A percentile compares a stretch with the other conserved stretches of the same genome.
phyloP scores from a whole-genome alignment of 2,329 filamentous ascomycete genomes.

The Nemania bipapillata region DNA sequence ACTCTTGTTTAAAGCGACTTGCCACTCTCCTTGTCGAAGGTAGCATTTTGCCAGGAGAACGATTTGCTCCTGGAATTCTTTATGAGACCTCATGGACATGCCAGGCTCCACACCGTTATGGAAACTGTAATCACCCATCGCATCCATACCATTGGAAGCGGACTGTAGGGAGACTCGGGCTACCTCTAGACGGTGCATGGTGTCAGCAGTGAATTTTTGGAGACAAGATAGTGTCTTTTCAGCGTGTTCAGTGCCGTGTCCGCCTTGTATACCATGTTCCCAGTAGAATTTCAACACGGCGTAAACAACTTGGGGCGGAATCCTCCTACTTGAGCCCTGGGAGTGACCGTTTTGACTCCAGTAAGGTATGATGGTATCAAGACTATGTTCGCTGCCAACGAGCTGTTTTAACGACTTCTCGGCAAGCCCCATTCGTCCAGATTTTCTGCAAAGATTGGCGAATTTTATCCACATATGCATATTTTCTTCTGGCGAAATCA shows the following conservation, averaged over 20 bases:
- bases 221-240: constrained; percentile 69
- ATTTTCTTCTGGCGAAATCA: constrained; percentile 91
- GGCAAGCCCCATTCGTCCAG: constrained; percentile 89
- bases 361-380: constrained; percentile 70
- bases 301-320: constrained; percentile 84
- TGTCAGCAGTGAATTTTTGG: constrained; percentile 69
- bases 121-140: constrained; percentile 62
- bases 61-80: constrained; percentile 68
- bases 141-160: constrained; percentile 59
- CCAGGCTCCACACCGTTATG: constrained; percentile 60
- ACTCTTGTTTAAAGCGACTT: constrained; percentile 83
- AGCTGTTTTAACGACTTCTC: constrained; percentile 94
- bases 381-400: constrained; percentile 75
- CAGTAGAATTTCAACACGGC: constrained; percentile 98
- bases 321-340: constrained; percentile 57
- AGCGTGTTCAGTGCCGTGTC: constrained; percentile 57
- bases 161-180: constrained; percentile 61
- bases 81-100: constrained; percentile 62
- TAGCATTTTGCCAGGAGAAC: constrained; percentile 93
- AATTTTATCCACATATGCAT: constrained; percentile 99
- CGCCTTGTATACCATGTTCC: constrained; percentile 78
- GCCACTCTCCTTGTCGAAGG: constrained; percentile 95
- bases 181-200: constrained; percentile 65
- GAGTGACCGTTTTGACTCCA: constrained; percentile 60
- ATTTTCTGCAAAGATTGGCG: constrained; percentile 96